These are phyloP conservation scores for Aspergillus fumigatus DNA, from an alignment of 2,329 filamentous ascomycete species.

Conservation along the genomic window DNA sequence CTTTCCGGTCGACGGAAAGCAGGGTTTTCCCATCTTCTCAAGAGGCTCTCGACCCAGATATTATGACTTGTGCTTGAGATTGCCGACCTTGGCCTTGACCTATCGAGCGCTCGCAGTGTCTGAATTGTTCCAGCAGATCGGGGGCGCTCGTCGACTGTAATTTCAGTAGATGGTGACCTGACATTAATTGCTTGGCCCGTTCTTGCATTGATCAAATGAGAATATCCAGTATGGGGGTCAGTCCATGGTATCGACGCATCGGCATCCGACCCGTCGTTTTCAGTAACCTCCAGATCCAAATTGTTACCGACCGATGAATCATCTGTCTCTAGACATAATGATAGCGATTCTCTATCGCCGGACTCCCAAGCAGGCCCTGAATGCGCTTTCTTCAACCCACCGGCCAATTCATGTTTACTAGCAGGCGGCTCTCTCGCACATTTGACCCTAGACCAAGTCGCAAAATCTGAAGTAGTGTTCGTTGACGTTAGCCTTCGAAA, in stretches of 20 bases:
- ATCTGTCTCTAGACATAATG: background rate
- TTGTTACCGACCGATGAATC: background rate
- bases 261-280: background rate
- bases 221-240: conserved; percentile 52
- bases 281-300: background rate
- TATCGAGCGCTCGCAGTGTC: conserved; percentile 3
- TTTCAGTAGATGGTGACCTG: conserved; percentile 7
- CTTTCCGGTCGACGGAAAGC: conserved; percentile 57
- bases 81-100: conserved; percentile 15
- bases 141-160: conserved; percentile 8
- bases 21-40: conserved; percentile 70
- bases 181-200: conserved; percentile 30
- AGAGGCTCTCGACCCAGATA: conserved; percentile 58
- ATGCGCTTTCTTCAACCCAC: conserved; percentile 6
- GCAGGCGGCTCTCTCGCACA: conserved; percentile 20
- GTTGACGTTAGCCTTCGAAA: conserved; percentile 14
- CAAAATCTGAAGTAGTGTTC: conserved; percentile 23
- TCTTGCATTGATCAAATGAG: conserved; percentile 29
- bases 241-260: conserved; percentile 47
- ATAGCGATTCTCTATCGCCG: background rate
- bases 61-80: conserved; percentile 8
- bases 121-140: conserved; percentile 14
- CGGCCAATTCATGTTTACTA: background rate
- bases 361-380: background rate
- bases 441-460: conserved; percentile 41